These are phyloP conservation scores for Gilbertella persicaria DNA, from an alignment of 371 early-diverging fungal species.

Conservation along the genomic window DNA sequence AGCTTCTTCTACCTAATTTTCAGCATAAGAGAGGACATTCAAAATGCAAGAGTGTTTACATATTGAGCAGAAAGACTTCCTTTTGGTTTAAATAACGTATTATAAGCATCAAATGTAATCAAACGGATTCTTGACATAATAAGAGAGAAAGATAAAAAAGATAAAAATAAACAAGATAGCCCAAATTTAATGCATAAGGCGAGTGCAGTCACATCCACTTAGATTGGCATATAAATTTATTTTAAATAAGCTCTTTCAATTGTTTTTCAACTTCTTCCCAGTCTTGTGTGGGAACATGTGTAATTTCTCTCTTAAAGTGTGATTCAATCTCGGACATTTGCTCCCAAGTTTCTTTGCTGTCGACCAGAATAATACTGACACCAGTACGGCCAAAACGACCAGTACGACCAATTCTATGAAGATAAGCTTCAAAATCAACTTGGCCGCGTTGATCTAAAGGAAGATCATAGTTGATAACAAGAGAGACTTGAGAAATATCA, in stretches of 20 bases:
- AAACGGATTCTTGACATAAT: slow-evolving; percentile 25
- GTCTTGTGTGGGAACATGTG: slow-evolving; percentile 77
- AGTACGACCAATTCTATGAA: slow-evolving; percentile 99
- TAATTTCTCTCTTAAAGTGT: slow-evolving; percentile 76
- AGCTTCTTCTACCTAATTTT: slow-evolving; percentile 43
- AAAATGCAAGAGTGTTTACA: slow-evolving; percentile 18
- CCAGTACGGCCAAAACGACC: slow-evolving; percentile 98
- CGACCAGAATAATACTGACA: slow-evolving; percentile 96
- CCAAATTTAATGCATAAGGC: slow-evolving; percentile 1
- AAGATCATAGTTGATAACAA: slow-evolving; percentile 98
- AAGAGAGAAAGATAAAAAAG: slow-evolving; percentile 4
- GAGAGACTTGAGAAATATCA: slow-evolving; percentile 94
- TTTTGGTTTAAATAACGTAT: slow-evolving; percentile 47
- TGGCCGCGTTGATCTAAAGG: slow-evolving; percentile 64
- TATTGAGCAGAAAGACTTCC: slow-evolving; percentile 45
- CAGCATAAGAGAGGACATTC: not conserved
- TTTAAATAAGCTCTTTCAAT: slow-evolving; percentile 86
- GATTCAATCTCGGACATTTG: slow-evolving; percentile 79
- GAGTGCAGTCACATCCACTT: slow-evolving; percentile 13
- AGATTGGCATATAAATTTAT: slow-evolving; percentile 55
- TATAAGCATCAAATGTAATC: slow-evolving; percentile 50
- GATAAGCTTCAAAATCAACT: slow-evolving; percentile 93
- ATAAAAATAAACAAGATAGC: slow-evolving; percentile 2
- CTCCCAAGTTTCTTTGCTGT: slow-evolving; percentile 66
- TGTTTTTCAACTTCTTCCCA: slow-evolving; percentile 73